Evolutionary conservation across 2,329 filamentous ascomycete genomes (phyloP), one percentile per base, ranked within the genome.

Genomic region (Albophoma yamanashiensis): DNA sequence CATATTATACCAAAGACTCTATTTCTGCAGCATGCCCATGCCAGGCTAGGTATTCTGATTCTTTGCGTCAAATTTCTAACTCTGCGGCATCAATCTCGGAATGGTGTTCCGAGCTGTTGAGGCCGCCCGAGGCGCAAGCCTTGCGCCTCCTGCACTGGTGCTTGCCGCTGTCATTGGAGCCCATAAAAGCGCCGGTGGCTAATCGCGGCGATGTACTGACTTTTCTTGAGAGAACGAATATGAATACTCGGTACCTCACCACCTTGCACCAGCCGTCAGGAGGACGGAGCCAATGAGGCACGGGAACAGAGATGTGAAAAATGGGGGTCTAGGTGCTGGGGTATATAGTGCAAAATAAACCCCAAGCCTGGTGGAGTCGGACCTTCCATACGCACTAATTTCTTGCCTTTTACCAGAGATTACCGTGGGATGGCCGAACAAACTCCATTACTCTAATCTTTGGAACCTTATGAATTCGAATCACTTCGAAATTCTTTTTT

Each of bases 361-460:
- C 0, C 3, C 31, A 20, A 52, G 9, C 12, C 25, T 25, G 36
- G 45, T 17, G 57, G 57, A 58, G 57, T 58, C 55, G 57, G 57
- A 58, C 47, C 57, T 58, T 50, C 57, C 57, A 58, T 36, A 43
- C 57, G 57, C 34, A 58, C 47, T 55, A 58, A 58, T 58, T 58
- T 58, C 57, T 58, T 58, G 57, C 57, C 57, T 58, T 58, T 58
- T 58, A 58, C 57, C 57, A 58, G 57, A 58, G 57, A 58, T 58
- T 58, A 55, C 57, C 57, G 57, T 58, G 57, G 57, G 57, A 42
- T 58, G 57, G 57, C 57, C 57, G 55, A 58, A 31, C 20, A 53
- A 25, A 58, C 57, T 58, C 57, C 57, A 55, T 7, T 58, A n/a
- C 22, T 25, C 20, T n/a, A 58, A 58, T 58, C 57, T 58, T 58